Conservation (phyloP, 805 yeast species). For the Hagleromyces aurorensis region DNA sequence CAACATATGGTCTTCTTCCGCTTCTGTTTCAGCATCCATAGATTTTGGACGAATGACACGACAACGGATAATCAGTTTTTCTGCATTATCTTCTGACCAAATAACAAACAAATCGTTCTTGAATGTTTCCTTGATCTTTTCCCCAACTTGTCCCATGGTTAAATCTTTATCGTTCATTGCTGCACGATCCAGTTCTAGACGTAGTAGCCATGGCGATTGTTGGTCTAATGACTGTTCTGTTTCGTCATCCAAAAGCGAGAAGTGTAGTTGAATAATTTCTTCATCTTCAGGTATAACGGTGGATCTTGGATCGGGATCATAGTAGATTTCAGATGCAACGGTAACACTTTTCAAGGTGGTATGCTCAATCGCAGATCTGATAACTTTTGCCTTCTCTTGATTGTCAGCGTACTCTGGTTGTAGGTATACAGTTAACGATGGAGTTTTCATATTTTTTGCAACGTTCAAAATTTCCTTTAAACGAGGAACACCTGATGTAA, state of each 20-base stretch:
- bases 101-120: constrained; percentile 94
- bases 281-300: constrained; percentile 96
- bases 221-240: constrained; percentile 89
- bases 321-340: constrained; percentile 93
- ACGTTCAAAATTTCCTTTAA: constrained; percentile 95
- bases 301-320: constrained; percentile 95
- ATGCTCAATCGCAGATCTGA: constrained; percentile 95
- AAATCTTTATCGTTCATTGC: constrained; percentile 97
- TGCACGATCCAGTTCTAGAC: constrained; percentile 96
- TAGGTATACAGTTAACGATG: constrained; percentile 93
- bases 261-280: constrained; percentile 95
- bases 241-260: constrained; percentile 95
- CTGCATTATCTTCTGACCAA: constrained; percentile 99
- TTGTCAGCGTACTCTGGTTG: constrained; percentile 73
- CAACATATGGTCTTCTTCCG: constrained; percentile 94
- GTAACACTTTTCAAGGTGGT: constrained; percentile 92
- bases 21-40: constrained; percentile 86
- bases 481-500: constrained; percentile 96
- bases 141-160: constrained; percentile 97
- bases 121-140: constrained; percentile 84
- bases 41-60: constrained; percentile 95
- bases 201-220: constrained; percentile 96
- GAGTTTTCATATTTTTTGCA: constrained; percentile 98
- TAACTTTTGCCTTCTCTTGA: constrained; percentile 88
- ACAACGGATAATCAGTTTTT: constrained; percentile 92